Evolutionary conservation across 2,329 filamentous ascomycete species (phyloP), one percentile per base, ranked within the genome.

Genomic region (Hypoxylon sp.): DNA sequence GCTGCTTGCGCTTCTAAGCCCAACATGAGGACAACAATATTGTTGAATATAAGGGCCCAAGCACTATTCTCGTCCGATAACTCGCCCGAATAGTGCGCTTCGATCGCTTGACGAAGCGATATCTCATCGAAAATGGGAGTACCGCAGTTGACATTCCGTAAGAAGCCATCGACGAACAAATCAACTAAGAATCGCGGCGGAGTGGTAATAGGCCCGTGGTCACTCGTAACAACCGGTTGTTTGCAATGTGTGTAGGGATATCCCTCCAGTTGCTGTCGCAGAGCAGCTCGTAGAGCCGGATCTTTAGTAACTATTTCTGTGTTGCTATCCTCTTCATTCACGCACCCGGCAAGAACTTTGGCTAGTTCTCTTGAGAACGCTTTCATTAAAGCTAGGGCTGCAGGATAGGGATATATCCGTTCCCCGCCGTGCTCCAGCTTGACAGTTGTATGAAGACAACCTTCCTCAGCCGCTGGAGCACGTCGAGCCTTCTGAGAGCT

Each of bases 31-130:
- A 72, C 56, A 33, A 70, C 63, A 17, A 72, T 61, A 17, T 71
- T 72, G 46, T 70, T 73, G 17, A 72, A 63, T 37, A 73, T 73
- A 19, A 72, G 61, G 33, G 70, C 59, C 46, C 66, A 64, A 3
- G 71, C 54, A 26, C 42, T 59, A 42, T 55, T 68, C n/a, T 71
- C 67, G 5, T 53, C 53, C 8, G 62, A 56, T 13, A 52, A 44
- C 31, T 63, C 19, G 19, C 60, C 65, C 8, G 53, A 68, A 39
- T 72, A 72, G 53, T 72, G 65, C 10, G 60, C 39, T 13, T 70
- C 59, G 22, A 71, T 68, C 19, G 66, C 65, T 8, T 22, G 46
- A 46, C 51, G 60, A 14, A 73, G 68, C 13, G 44, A 19, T 1
- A 35, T 37, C 4, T 72, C 68, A 11, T 73, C 59, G 42, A 73